These are phyloP conservation scores for Phytophthora palmivora DNA, from an alignment of 352 stramenopile genomes.

Conservation along the genomic window DNA sequence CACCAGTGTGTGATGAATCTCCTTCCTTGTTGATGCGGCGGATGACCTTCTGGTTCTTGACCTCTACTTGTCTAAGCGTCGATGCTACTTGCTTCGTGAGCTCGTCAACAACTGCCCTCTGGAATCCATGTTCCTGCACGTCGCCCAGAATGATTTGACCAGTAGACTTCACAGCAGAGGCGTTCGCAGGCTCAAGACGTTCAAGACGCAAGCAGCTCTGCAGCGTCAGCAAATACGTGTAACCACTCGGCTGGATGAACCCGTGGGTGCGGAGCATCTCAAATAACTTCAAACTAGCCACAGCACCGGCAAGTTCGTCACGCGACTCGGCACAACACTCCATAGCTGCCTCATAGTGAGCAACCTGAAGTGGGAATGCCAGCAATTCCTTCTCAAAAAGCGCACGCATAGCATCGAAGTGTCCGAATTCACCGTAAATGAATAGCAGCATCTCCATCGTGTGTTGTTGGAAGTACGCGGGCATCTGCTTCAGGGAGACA, in stretches of 20 bases:
- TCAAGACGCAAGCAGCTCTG: slow-evolving; percentile 64
- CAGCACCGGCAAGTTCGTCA: slow-evolving; percentile 40
- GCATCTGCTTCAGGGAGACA: slow-evolving; percentile 60
- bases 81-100: slow-evolving; percentile 37
- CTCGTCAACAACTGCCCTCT: slow-evolving; percentile 28
- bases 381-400: slow-evolving; percentile 62
- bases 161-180: slow-evolving; percentile 35
- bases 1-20: not conserved
- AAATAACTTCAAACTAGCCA: slow-evolving; percentile 73
- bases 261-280: slow-evolving; percentile 68
- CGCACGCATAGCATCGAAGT: slow-evolving; percentile 49
- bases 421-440: slow-evolving; percentile 63
- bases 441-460: slow-evolving; percentile 77
- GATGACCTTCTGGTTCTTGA: slow-evolving; percentile 21
- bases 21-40: slow-evolving; percentile 33
- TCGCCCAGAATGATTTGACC: slow-evolving; percentile 63
- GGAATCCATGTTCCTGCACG: slow-evolving; percentile 60
- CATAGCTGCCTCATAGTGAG: slow-evolving; percentile 78
- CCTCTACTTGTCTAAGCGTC: slow-evolving; percentile 30
- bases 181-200: slow-evolving; percentile 48
- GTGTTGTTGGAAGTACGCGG: slow-evolving; percentile 65
- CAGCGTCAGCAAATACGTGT: slow-evolving; percentile 77
- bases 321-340: slow-evolving; percentile 56
- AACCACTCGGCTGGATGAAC: slow-evolving; percentile 79
- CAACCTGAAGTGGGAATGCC: slow-evolving; percentile 58